Evolutionary conservation across 345 rosid species (phyloP).

Genomic region (Linum tenue): DNA sequence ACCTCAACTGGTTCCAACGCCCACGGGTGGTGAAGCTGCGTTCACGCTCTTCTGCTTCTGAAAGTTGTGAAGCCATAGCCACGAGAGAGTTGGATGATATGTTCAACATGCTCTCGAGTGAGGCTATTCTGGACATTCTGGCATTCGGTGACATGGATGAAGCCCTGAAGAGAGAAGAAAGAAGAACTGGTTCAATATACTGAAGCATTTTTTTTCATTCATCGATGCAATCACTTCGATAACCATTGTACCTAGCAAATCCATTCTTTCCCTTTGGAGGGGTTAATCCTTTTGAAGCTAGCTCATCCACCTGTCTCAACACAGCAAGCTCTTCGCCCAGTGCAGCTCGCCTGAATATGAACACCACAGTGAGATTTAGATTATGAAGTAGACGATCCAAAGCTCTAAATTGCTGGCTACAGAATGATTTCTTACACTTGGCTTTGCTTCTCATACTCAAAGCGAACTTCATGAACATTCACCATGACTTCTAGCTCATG

Average conservation of each 20-base stretch:
- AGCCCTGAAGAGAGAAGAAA: conserved; percentile 41
- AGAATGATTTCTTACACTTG: conserved; percentile 47
- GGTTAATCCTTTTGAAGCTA: conserved; percentile 78
- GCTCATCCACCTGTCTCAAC: conserved; percentile 81
- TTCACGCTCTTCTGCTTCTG: conserved; percentile 96
- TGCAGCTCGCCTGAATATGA: conserved; percentile 74
- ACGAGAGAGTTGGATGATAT: conserved; percentile 91
- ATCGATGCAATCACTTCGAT: neutral
- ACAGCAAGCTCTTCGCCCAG: conserved; percentile 85
- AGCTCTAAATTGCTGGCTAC: conserved; percentile 3
- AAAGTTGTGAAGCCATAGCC: conserved; percentile 97
- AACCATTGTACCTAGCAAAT: conserved; percentile 56
- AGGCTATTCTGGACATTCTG: conserved; percentile 77
- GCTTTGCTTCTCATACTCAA: conserved; percentile 1
- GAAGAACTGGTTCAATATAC: conserved; percentile 13
- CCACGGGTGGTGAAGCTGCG: conserved; percentile 85
- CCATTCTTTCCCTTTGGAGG: conserved; percentile 94
- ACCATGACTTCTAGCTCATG: conserved; percentile 12
- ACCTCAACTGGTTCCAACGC: conserved; percentile 33
- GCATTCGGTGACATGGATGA: conserved; percentile 93
- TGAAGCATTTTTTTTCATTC: neutral
- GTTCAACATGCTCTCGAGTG: conserved; percentile 86
- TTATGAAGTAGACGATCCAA: neutral
- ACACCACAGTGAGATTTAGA: conserved; percentile 6
- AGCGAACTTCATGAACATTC: conserved; percentile 8